Percentiles rank a stretch among this genome's conserved stretches.
These are phyloP conservation scores for Chlorella sp. DNA, from an alignment of 139 green algal species.

Conservation along the genomic window DNA sequence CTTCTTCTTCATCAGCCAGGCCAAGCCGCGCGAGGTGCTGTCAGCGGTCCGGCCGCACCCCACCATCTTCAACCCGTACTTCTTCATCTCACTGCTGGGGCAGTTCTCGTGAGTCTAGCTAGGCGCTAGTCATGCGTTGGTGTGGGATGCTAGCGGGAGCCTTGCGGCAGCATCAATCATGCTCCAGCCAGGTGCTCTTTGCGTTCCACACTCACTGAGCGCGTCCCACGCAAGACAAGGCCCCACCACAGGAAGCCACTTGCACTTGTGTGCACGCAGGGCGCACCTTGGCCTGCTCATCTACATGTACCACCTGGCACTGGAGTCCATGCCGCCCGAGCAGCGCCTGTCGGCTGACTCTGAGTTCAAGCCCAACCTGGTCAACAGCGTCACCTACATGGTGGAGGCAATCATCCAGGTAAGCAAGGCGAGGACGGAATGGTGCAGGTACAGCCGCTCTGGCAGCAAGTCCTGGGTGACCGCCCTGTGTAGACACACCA, in stretches of 20 bases:
- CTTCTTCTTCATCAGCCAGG: conserved; percentile 90
- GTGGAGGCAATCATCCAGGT: conserved; percentile 80
- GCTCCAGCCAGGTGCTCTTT: too few species aligned
- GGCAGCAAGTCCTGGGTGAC: too few species aligned
- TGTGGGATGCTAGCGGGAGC: too few species aligned
- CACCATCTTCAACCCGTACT: conserved; percentile 88
- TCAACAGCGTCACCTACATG: conserved; percentile 96
- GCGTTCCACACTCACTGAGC: too few species aligned
- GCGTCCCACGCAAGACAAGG: too few species aligned
- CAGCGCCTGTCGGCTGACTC: conserved; percentile 69
- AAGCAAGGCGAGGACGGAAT: background rate
- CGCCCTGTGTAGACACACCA: too few species aligned
- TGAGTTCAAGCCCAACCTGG: conserved; percentile 93
- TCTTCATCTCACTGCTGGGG: conserved; percentile 86
- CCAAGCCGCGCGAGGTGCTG: conserved; percentile 76
- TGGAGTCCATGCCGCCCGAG: conserved; percentile 39
- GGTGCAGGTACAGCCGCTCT: background rate
- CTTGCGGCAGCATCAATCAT: too few species aligned
- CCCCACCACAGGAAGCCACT: too few species aligned
- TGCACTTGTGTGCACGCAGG: conserved; percentile 57
- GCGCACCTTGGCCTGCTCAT: conserved; percentile 75
- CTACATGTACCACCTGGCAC: conserved; percentile 58
- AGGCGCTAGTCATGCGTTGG: too few species aligned
- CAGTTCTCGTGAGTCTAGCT: conserved; percentile 77
- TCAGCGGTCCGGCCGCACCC: conserved; percentile 81